phyloP scores from a whole-genome alignment of 805 yeast species.

The Pichia scutulata region DNA sequence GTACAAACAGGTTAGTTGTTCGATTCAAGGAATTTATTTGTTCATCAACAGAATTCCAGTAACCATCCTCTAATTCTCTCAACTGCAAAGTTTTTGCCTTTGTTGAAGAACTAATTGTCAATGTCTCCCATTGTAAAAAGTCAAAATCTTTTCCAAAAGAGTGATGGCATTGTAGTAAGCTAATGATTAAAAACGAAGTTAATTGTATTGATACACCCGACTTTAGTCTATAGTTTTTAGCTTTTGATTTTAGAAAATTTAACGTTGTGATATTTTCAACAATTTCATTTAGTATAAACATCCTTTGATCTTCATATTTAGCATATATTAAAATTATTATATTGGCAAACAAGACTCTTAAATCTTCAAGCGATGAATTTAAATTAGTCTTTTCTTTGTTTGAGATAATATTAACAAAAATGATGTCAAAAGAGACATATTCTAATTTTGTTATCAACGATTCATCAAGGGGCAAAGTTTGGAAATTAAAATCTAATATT shows the following conservation, averaged over 20 bases:
- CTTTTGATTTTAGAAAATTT: slow-evolving; percentile 36
- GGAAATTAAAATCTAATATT: background rate
- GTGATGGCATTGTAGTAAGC: slow-evolving; percentile 29
- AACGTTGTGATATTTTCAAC: slow-evolving; percentile 42
- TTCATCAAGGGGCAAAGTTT: slow-evolving; percentile 11
- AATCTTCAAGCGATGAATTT: slow-evolving; percentile 12
- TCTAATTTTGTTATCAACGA: slow-evolving; percentile 46
- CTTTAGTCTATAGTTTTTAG: slow-evolving; percentile 37
- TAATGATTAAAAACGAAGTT: slow-evolving; percentile 38
- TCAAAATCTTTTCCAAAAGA: slow-evolving; percentile 17
- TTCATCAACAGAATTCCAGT: slow-evolving; percentile 7
- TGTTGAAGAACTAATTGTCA: slow-evolving; percentile 2
- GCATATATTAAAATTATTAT: slow-evolving; percentile 33
- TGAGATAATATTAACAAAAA: slow-evolving; percentile 31
- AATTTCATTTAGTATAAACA: slow-evolving; percentile 55
- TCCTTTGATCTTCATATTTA: slow-evolving; percentile 42
- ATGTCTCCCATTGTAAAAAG: slow-evolving; percentile 17
- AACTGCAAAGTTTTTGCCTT: slow-evolving; percentile 8
- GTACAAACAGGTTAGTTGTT: slow-evolving; percentile 25
- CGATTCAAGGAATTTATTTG: slow-evolving; percentile 7
- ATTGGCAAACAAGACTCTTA: slow-evolving; percentile 26
- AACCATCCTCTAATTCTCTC: slow-evolving; percentile 9
- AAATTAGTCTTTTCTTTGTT: background rate
- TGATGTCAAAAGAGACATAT: slow-evolving; percentile 36
- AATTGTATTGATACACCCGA: slow-evolving; percentile 44